Evolutionary conservation across 202 grass and related monocot genomes (phyloP).

Genomic region (Zizania palustris): DNA sequence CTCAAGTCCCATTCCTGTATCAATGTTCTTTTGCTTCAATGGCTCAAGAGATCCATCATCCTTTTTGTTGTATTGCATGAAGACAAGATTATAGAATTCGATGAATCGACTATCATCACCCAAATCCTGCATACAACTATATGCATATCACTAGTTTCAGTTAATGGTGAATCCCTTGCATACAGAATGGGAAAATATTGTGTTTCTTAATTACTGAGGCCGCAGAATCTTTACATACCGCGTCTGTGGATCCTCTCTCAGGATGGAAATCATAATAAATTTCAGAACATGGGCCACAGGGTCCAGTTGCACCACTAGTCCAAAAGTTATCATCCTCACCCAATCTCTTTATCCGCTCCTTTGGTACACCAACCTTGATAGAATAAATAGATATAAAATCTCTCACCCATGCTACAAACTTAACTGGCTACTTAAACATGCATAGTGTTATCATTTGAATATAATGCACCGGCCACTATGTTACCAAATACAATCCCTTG

Average conservation of each 20-base stretch:
- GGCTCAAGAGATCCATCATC: conserved; percentile 90
- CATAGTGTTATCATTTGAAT: conserved; percentile 6
- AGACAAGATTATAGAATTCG: conserved; percentile 99
- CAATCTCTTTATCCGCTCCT: conserved; percentile 92
- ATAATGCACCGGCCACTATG: background rate
- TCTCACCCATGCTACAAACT: conserved; percentile 20
- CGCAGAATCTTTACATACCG: conserved; percentile 62
- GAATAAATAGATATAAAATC: conserved; percentile 28
- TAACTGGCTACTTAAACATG: conserved; percentile 6
- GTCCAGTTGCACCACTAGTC: conserved; percentile 87
- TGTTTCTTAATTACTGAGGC: conserved; percentile 34
- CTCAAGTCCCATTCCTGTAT: conserved; percentile 97
- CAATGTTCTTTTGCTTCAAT: conserved; percentile 91
- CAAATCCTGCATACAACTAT: conserved; percentile 91
- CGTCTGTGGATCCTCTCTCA: conserved; percentile 67
- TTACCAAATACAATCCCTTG: background rate
- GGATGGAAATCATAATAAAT: conserved; percentile 98
- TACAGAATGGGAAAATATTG: conserved; percentile 24
- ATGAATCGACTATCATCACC: conserved; percentile 92
- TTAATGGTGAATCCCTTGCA: conserved; percentile 31
- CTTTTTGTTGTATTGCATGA: conserved; percentile 99
- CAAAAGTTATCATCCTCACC: conserved; percentile 98
- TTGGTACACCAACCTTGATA: conserved; percentile 84
- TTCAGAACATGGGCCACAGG: conserved; percentile 97
- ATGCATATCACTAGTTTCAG: conserved; percentile 70